Base-by-base conservation (phyloP, 106 monocot genomes). In the Dioscorea alata region DNA sequence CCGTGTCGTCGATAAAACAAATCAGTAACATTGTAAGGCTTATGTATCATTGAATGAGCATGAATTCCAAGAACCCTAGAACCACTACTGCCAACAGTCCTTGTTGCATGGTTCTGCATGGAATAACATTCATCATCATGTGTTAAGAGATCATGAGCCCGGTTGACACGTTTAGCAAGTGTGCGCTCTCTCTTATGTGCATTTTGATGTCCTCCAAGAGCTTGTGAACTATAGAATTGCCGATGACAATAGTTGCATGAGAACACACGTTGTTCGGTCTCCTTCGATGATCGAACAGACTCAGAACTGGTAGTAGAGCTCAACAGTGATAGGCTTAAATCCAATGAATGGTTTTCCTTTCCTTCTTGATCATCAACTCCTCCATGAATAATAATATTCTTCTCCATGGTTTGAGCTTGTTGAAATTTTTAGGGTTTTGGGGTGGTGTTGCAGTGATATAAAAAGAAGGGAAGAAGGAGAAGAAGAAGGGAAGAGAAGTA, bases 141-240 rank as follows among this genome's bases (percentile, higher is more conserved):
- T 8, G 4, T 4, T 14, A 18, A 19, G 16, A 56, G 54, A 18
- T 19, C 19, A 28, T 28, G 28, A 23, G 24, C 61, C 8, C 22
- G 33, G 69, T 20, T 6, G 18, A 57, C 57, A 19, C 59, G 69
- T 33, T 70, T 70, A 12, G 34, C 59, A 10, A 58, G 28, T 9
- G 69, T 58, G 34, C 71, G 71, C 49, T 71, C 71, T 10, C 71
- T 17, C 71, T 71, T 71, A 48, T 71, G 71, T 15, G 71, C 71
- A 23, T 71, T 71, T 49, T 71, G 71, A 49, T 71, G 71, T 23
- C 71, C 71, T 13, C 71, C 71, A 21, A 71, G 71, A 0, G 71
- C 71, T 48, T 71, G 71, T 13, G 71, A 71, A 23, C 59, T 71
- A 34, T 59, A 25, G 48, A 71, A 71, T 35, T 71, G 23, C 13